Conservation (phyloP, 345 rosid genomes). For the Camelina laxa region DNA sequence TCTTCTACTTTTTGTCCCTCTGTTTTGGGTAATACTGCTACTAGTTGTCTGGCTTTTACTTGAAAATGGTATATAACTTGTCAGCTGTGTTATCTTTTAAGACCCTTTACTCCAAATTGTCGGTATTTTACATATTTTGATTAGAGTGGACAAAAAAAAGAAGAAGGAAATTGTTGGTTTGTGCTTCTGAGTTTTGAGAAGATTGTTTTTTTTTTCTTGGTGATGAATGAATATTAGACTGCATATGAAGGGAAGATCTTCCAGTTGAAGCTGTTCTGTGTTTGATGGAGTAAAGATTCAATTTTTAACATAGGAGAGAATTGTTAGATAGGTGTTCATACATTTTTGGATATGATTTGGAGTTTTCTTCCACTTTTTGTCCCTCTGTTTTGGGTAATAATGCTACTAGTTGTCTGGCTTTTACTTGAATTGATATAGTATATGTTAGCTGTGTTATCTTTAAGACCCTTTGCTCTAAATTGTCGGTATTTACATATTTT, state of each 20-base stretch:
- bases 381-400: slow-evolving; percentile 3
- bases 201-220: slow-evolving; percentile 18
- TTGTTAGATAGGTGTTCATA: neutral
- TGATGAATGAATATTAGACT: slow-evolving; percentile 51
- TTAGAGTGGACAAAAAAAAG: neutral
- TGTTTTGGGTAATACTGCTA: slow-evolving; percentile 4
- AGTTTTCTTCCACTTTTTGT: slow-evolving; percentile 19
- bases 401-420: neutral
- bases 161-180: neutral
- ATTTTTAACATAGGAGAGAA: neutral
- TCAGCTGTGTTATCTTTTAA: neutral
- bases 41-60: slow-evolving; percentile 11
- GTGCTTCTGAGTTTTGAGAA: neutral
- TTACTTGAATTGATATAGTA: slow-evolving; percentile 15
- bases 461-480: neutral
- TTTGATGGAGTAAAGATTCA: neutral
- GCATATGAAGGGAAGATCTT: slow-evolving; percentile 94
- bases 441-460: neutral
- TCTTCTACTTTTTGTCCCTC: slow-evolving; percentile 9
- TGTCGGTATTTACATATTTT: neutral
- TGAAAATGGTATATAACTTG: slow-evolving; percentile 5
- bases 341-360: slow-evolving; percentile 1
- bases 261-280: slow-evolving; percentile 95
- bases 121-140: neutral
- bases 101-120: slow-evolving; percentile 7